A percentile compares a stretch with the other conserved stretches of the same genome.
These are phyloP conservation scores for Polyporus tsugae DNA, from an alignment of 1,284 basidiomycete genomes.

Conservation along the genomic window DNA sequence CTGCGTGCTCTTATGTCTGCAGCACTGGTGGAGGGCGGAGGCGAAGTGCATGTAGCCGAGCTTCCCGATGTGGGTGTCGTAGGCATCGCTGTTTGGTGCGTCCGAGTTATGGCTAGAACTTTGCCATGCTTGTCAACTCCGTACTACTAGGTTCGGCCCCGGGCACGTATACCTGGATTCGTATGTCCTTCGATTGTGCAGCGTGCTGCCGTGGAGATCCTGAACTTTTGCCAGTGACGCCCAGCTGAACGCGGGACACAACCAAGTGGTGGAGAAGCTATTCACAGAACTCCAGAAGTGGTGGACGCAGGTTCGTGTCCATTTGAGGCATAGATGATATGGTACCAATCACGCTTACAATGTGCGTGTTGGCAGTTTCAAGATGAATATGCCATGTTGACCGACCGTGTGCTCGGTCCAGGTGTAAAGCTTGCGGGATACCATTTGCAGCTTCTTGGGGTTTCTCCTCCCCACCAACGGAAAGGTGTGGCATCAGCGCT, in stretches of 20 bases:
- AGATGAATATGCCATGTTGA: conserved; percentile 24
- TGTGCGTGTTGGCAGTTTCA: conserved; percentile 21
- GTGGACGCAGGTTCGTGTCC: conserved; percentile 26
- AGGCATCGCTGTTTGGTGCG: conserved; percentile 27
- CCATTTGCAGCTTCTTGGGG: conserved; percentile 35
- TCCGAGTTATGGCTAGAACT: not conserved
- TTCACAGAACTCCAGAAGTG: conserved; percentile 16
- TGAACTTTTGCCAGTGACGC: not conserved
- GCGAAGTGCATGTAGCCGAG: conserved; percentile 30
- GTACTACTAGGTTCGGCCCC: conserved; percentile 26
- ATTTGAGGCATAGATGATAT: too few relatives aligned
- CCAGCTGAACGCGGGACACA: not conserved
- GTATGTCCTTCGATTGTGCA: conserved; percentile 11
- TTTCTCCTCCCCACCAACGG: conserved; percentile 28
- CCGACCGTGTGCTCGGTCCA: conserved; percentile 24
- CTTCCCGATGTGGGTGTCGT: conserved; percentile 21
- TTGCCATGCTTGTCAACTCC: not conserved
- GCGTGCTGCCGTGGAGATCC: too few relatives aligned
- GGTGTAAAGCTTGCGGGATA: conserved; percentile 34
- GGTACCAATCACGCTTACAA: not conserved
- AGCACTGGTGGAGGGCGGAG: conserved; percentile 14
- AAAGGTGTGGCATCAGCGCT: conserved; percentile 30
- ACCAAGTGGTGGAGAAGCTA: conserved; percentile 19
- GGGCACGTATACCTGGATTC: conserved; percentile 26
- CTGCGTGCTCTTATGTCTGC: conserved; percentile 26